Percentiles rank a stretch among this genome's conserved stretches.
phyloP scores from a whole-genome alignment of 768 basidiomycete genomes.

The Suillus hirtellus region DNA sequence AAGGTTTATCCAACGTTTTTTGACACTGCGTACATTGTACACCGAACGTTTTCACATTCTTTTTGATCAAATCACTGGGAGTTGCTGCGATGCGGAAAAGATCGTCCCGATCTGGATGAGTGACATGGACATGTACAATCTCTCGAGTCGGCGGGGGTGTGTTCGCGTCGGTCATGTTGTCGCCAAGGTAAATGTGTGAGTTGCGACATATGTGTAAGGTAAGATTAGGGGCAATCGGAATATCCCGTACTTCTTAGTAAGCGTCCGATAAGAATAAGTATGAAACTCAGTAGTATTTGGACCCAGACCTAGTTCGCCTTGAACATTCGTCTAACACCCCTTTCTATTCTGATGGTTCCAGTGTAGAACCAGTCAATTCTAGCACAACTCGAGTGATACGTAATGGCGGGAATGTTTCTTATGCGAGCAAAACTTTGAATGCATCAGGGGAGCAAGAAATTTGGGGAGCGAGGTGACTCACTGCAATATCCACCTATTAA shows the following conservation, averaged over 20 bases:
- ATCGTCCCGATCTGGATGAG: constrained; percentile 15
- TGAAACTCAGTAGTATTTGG: too few species aligned
- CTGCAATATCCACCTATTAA: background rate
- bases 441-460: background rate
- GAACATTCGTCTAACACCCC: background rate
- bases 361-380: background rate
- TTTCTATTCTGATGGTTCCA: background rate
- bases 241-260: background rate
- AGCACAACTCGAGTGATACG: background rate
- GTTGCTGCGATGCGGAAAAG: constrained; percentile 12
- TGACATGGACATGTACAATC: constrained; percentile 12
- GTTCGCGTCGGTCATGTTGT: background rate
- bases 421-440: background rate
- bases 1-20: constrained; percentile 11
- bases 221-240: background rate
- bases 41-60: constrained; percentile 8
- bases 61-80: constrained; percentile 16
- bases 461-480: background rate
- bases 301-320: too few species aligned
- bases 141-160: background rate
- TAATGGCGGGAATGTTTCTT: background rate
- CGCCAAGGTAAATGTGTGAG: background rate
- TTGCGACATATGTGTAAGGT: too few species aligned
- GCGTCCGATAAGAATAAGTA: background rate
- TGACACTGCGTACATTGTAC: constrained; percentile 20